Base-by-base conservation (phyloP, 768 basidiomycete species). In the Termitomyces sp. region DNA sequence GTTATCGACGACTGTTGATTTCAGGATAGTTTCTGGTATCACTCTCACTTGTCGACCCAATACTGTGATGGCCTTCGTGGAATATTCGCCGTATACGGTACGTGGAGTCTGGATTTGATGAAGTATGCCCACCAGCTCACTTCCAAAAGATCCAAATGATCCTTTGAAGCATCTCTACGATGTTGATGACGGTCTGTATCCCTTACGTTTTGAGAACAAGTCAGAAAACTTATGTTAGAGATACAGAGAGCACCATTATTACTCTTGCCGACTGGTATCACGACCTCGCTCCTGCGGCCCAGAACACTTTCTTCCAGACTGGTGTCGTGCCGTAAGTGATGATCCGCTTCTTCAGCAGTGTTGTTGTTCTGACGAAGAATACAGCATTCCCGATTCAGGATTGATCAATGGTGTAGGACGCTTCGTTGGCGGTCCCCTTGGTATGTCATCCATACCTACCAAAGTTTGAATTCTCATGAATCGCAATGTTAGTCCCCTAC, bases 41-140 rank as follows among this genome's bases (percentile, higher is more conserved):
- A 82, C 63, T 80, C 78, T 16, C 82, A 83, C 59, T 69, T 75
- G 49, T 73, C 74, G 4, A 76, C 77, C 6, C 82, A 83, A 63
- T 83, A 83, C 60, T 82, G 82, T 36, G 82, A 84, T 57, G 82
- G 82, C 64, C 20, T 77, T 73, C 51, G 77, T 60, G 64, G 66
- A 69, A 40, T 66, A 71, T 59, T 74, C 71, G 50, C 65, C 12
- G 67, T 73, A 5, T 71, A 76, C 13, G 71, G 71, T 68, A 56
- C 24, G 61, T 40, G 32, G 40, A 16, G 16, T 48, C 22, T 18
- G 39, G 4, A 40, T 7, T 32, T 15, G 20, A 33, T 39, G 8
- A 18, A 40, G 7, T n/a, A 42, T 52, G 39, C 18, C 7, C 35
- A 4, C 8, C 15, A 40, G 18, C 28, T 42, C 18, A 55, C 7